These are phyloP conservation scores for Scheffersomyces segobiensis DNA, from an alignment of 1,139 yeast species.

Conservation along the genomic window DNA sequence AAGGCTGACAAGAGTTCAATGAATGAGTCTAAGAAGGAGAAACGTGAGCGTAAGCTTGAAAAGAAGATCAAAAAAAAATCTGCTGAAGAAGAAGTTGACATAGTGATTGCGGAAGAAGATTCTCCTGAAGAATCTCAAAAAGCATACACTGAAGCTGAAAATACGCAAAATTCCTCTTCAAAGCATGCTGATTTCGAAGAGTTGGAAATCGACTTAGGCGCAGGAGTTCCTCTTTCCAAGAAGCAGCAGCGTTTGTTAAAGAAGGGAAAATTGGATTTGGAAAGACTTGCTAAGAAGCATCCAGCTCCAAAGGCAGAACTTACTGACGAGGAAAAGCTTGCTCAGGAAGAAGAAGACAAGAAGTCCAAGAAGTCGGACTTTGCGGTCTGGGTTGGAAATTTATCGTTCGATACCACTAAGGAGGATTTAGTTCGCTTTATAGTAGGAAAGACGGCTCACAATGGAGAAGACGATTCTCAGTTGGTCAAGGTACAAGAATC, in stretches of 20 bases:
- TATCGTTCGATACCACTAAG: conserved; percentile 79
- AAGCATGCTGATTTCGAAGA: conserved; percentile 41
- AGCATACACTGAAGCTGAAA: conserved; percentile 17
- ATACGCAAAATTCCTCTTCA: conserved; percentile 15
- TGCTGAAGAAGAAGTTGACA: conserved; percentile 6
- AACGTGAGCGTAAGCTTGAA: conserved; percentile 24
- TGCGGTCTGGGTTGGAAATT: conserved; percentile 94
- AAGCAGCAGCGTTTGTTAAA: conserved; percentile 87
- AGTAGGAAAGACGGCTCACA: conserved; percentile 52
- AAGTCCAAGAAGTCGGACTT: conserved; percentile 48
- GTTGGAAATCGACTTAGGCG: conserved; percentile 76
- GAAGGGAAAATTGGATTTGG: conserved; percentile 69
- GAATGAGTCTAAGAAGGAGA: conserved; percentile 28
- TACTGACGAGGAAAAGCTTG: conserved; percentile 28
- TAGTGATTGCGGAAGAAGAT: conserved; percentile 1
- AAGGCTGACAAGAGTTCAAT: conserved; percentile 5
- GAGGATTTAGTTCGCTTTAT: conserved; percentile 73
- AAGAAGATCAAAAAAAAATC: conserved; percentile 20
- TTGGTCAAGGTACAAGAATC: conserved; percentile 42
- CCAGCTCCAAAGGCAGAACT: conserved; percentile 44
- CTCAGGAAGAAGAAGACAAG: conserved; percentile 25
- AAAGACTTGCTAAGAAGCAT: conserved; percentile 53
- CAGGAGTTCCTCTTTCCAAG: conserved; percentile 82
- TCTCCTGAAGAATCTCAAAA: neutral
- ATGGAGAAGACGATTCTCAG: conserved; percentile 34